These are phyloP conservation scores for Candida pini DNA, from an alignment of 805 yeast genomes.

Conservation along the genomic window DNA sequence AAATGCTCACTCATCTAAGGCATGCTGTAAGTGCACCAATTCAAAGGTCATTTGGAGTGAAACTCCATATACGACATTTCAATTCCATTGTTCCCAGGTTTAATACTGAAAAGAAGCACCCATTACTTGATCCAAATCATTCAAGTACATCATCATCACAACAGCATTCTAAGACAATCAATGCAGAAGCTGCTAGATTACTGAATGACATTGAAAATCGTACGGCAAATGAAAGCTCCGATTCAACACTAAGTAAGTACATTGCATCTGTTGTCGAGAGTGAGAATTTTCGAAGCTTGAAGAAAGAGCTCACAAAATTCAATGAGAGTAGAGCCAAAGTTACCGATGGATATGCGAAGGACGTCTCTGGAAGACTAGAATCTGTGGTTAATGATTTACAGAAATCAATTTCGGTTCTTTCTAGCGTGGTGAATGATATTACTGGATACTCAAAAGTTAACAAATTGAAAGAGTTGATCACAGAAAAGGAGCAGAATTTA, in stretches of 20 bases:
- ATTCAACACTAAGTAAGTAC: slow-evolving; percentile 4
- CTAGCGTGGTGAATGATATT: slow-evolving; percentile 74
- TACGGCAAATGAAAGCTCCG: slow-evolving; percentile 4
- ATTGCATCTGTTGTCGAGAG: slow-evolving; percentile 26
- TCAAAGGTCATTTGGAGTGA: no score
- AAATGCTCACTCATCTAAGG: no score
- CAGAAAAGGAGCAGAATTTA: slow-evolving; percentile 46
- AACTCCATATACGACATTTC: no score
- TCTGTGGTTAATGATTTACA: slow-evolving; percentile 50
- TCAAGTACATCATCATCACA: no score
- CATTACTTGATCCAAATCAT: no score
- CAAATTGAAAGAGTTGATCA: slow-evolving; percentile 57
- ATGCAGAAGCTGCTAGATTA: slow-evolving; percentile 10
- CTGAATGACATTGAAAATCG: slow-evolving; percentile 15
- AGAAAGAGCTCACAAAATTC: slow-evolving; percentile 25
- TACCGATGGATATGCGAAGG: slow-evolving; percentile 30
- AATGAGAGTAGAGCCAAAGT: slow-evolving; percentile 18
- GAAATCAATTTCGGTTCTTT: slow-evolving; percentile 52
- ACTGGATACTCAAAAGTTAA: slow-evolving; percentile 89
- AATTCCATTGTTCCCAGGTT: no score
- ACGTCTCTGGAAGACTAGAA: slow-evolving; percentile 38
- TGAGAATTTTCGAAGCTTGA: slow-evolving; percentile 28
- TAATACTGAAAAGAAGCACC: no score
- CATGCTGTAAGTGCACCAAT: no score
- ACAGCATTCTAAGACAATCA: no score